Evolutionary conservation across 441 rosid genomes (phyloP).

Genomic region (Theobroma grandiflorum): DNA sequence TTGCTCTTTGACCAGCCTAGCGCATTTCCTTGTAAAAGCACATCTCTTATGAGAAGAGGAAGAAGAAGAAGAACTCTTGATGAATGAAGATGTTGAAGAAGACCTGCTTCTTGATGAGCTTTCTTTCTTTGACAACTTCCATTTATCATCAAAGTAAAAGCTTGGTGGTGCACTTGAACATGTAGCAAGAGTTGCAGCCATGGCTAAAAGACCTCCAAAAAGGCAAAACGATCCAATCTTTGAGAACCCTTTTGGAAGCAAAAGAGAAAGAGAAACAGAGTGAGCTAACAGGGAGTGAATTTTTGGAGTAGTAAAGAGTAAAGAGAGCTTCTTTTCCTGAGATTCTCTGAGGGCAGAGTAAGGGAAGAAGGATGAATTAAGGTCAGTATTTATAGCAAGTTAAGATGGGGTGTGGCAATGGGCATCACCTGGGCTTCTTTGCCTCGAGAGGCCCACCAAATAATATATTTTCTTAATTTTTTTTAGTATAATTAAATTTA

Average conservation of each 20-base stretch:
- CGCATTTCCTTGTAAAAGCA: slow-evolving; percentile 80
- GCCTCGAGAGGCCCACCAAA: slow-evolving; percentile 60
- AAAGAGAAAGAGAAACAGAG: background rate
- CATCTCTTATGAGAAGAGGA: slow-evolving; percentile 54
- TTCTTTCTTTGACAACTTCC: slow-evolving; percentile 82
- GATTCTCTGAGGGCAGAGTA: slow-evolving; percentile 10
- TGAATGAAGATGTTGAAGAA: slow-evolving; percentile 37
- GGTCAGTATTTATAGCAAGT: slow-evolving; percentile 60
- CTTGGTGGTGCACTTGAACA: slow-evolving; percentile 55
- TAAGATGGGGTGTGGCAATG: slow-evolving; percentile 63
- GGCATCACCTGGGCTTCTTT: slow-evolving; percentile 63
- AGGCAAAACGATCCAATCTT: background rate
- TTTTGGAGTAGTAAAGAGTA: slow-evolving; percentile 16
- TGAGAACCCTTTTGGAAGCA: slow-evolving; percentile 14
- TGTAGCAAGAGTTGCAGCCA: slow-evolving; percentile 40
- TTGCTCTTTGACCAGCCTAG: slow-evolving; percentile 77
- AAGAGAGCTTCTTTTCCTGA: background rate
- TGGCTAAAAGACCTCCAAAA: background rate
- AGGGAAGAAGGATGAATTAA: slow-evolving; percentile 19
- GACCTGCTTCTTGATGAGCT: slow-evolving; percentile 50
- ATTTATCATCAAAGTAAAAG: slow-evolving; percentile 69
- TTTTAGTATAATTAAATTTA: background rate
- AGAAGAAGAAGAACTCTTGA: slow-evolving; percentile 21
- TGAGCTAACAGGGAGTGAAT: background rate
- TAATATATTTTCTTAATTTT: slow-evolving; percentile 10